A percentile compares a stretch with the other conserved stretches of the same genome.
These are phyloP conservation scores for Cardamine chenopodiifolia DNA, from an alignment of 345 rosid species.

Conservation along the genomic window DNA sequence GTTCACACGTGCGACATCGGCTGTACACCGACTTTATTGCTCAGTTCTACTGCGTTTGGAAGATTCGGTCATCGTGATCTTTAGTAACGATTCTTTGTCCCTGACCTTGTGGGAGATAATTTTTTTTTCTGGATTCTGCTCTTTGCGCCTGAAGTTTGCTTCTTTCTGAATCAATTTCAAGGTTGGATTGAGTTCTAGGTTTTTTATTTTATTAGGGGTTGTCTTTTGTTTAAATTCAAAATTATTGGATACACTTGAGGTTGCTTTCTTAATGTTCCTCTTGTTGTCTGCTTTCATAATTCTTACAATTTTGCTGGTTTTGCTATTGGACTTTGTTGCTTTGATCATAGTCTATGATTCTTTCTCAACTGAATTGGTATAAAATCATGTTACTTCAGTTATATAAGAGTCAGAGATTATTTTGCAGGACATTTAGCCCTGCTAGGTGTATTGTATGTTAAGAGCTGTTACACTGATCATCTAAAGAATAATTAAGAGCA, in stretches of 20 bases:
- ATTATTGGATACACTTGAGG: not conserved
- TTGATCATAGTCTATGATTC: slow-evolving; percentile 18
- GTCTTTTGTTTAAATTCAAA: not conserved
- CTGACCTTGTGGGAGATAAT: not conserved
- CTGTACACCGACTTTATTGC: slow-evolving; percentile 33
- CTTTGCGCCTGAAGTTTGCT: slow-evolving; percentile 26
- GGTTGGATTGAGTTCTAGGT: slow-evolving; percentile 32
- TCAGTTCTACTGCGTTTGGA: slow-evolving; percentile 28
- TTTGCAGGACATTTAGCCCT: slow-evolving; percentile 21
- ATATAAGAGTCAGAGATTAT: not conserved
- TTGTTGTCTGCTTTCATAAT: not conserved
- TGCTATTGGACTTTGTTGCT: slow-evolving; percentile 6
- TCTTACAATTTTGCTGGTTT: slow-evolving; percentile 10
- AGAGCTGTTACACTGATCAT: slow-evolving; percentile 23
- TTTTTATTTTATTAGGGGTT: slow-evolving; percentile 9
- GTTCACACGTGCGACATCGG: slow-evolving; percentile 46
- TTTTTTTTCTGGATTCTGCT: slow-evolving; percentile 4
- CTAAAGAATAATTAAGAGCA: slow-evolving; percentile 18
- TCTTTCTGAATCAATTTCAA: slow-evolving; percentile 24
- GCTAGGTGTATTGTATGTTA: slow-evolving; percentile 1
- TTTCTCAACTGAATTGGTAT: slow-evolving; percentile 5
- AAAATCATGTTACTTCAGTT: not conserved
- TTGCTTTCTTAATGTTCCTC: slow-evolving; percentile 20
- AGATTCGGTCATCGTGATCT: slow-evolving; percentile 25
- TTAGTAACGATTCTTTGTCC: slow-evolving; percentile 4